Evolutionary conservation across 257 asterid species (phyloP).

Genomic region (Solanum virginianum): DNA sequence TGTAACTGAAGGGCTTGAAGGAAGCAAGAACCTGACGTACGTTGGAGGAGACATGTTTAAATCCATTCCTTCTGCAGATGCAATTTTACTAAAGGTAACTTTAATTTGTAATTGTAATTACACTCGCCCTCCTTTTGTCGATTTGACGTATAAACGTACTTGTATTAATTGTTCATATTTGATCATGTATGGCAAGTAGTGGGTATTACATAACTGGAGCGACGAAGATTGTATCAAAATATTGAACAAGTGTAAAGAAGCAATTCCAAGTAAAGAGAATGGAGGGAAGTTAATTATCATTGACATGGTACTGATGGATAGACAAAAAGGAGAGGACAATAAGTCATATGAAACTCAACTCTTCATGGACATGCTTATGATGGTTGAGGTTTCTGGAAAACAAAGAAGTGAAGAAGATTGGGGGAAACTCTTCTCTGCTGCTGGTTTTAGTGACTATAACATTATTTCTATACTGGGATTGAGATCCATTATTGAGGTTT

Average conservation of each 20-base stretch:
- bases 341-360: neutral
- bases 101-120: too few species aligned
- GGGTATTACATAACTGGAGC: neutral
- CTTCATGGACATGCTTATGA: neutral
- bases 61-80: neutral
- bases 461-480: neutral
- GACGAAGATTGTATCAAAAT: neutral
- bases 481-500: neutral
- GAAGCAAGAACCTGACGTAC: neutral
- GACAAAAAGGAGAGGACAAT: neutral
- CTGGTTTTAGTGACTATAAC: neutral
- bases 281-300: conserved; percentile 7
- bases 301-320: neutral
- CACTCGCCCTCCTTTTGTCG: too few species aligned
- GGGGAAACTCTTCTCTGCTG: neutral
- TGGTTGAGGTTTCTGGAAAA: neutral
- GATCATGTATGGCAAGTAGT: neutral
- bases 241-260: conserved; percentile 8
- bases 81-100: neutral
- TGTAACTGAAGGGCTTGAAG: neutral
- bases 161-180: too few species aligned
- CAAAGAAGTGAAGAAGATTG: neutral
- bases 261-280: conserved; percentile 3
- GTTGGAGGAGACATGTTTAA: neutral
- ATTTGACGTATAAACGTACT: too few species aligned